Evolutionary conservation across 2,329 filamentous ascomycete species (phyloP).

Genomic region (Microcyclosporella mali): DNA sequence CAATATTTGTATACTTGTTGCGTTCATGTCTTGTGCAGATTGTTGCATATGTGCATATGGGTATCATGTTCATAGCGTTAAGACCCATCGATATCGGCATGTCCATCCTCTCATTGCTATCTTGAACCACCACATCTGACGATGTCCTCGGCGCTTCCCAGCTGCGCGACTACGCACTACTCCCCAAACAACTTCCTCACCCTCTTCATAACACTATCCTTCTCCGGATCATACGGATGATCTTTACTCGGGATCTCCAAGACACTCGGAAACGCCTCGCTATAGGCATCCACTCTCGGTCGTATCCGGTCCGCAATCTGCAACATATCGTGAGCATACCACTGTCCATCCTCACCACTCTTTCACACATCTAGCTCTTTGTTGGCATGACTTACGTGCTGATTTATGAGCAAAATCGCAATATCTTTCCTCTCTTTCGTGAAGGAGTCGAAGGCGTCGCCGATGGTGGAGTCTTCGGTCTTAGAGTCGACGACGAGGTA

Average conservation of each 20-base stretch:
- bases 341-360: background rate
- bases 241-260: constrained; percentile 98
- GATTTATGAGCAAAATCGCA: constrained; percentile 92
- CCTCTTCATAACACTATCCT: constrained; percentile 91
- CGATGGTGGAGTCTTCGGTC: constrained; percentile 82
- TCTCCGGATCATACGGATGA: constrained; percentile 97
- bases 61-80: constrained; percentile 1
- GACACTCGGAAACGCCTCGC: constrained; percentile 89
- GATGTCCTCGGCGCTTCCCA: background rate
- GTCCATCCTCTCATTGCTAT: background rate
- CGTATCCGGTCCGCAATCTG: constrained; percentile 93
- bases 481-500: constrained; percentile 94
- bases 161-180: constrained; percentile 33
- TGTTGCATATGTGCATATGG: background rate
- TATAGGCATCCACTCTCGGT: constrained; percentile 82
- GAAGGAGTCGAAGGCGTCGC: constrained; percentile 83
- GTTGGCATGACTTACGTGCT: constrained; percentile 70
- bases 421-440: constrained; percentile 91
- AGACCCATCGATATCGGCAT: background rate
- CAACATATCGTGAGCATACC: constrained; percentile 6
- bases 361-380: too few relatives aligned
- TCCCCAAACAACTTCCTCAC: constrained; percentile 70
- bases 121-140: background rate
- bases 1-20: background rate
- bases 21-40: background rate